phyloP scores from a whole-genome alignment of 345 rosid species.

The Barbarea vulgaris region DNA sequence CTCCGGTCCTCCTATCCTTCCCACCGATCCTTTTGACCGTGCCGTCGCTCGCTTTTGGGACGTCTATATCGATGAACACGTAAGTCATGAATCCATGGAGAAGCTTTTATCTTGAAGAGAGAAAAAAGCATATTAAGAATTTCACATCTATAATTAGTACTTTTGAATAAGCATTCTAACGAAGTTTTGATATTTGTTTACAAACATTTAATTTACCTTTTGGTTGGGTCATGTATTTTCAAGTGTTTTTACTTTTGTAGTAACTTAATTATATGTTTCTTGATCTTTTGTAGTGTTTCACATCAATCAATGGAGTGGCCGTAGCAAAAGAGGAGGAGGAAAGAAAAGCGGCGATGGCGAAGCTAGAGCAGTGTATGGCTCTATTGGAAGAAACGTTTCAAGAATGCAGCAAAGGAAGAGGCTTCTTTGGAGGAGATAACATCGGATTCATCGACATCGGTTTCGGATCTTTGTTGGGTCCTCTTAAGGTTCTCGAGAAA shows the following conservation, averaged over 20 bases:
- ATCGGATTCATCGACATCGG: conserved; percentile 77
- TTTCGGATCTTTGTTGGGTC: conserved; percentile 63
- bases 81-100: conserved; percentile 25
- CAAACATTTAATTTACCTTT: too few species aligned
- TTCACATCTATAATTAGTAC: too few species aligned
- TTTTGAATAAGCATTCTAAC: too few species aligned
- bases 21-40: conserved; percentile 39
- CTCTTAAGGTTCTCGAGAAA: conserved; percentile 58
- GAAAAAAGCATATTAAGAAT: too few species aligned
- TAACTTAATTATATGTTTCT: not conserved
- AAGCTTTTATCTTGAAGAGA: too few species aligned
- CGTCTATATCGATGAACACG: conserved; percentile 49
- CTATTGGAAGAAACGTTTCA: conserved; percentile 59
- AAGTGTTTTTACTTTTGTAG: not conserved
- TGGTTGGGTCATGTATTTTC: not conserved
- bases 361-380: conserved; percentile 47
- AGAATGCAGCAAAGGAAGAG: conserved; percentile 67
- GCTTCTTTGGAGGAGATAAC: conserved; percentile 74
- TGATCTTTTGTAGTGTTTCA: conserved; percentile 51
- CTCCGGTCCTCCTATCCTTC: conserved; percentile 42
- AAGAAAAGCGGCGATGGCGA: conserved; percentile 39
- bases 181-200: too few species aligned
- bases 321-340: conserved; percentile 49
- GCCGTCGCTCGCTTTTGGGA: conserved; percentile 46
- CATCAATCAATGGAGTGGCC: conserved; percentile 43